A percentile compares a stretch with the other conserved stretches of the same genome.
Evolutionary conservation across 2,329 filamentous ascomycete species (phyloP).

Genomic region (Colletotrichum ledebouriae): DNA sequence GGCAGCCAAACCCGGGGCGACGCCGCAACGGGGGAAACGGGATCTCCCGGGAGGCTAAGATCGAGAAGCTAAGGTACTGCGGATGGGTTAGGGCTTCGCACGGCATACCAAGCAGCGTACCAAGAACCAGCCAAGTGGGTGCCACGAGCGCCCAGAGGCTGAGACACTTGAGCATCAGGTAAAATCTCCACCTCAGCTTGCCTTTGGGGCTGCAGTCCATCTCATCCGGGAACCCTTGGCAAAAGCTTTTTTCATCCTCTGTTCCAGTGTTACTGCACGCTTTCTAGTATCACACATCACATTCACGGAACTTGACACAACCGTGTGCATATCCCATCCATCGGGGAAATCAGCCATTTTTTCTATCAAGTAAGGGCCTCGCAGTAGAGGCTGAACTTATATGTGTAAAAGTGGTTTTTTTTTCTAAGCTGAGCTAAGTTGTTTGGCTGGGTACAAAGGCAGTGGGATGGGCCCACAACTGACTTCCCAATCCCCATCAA

Average conservation of each 20-base stretch:
- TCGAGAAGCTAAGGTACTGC: neutral
- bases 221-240: constrained; percentile 34
- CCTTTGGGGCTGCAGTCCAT: constrained; percentile 1
- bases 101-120: neutral
- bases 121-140: constrained; percentile 21
- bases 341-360: neutral
- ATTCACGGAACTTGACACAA: neutral
- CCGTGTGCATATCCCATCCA: constrained; percentile 8
- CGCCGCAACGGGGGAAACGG: neutral
- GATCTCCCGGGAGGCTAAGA: constrained; percentile 3
- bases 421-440: too few relatives aligned
- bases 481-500: too few relatives aligned
- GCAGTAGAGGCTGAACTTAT: too few relatives aligned
- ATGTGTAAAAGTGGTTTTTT: too few relatives aligned
- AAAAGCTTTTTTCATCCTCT: constrained; percentile 39
- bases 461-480: too few relatives aligned
- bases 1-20: constrained; percentile 29
- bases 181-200: neutral
- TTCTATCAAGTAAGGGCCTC: neutral
- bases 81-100: neutral
- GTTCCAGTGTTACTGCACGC: neutral
- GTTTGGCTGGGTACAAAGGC: too few relatives aligned
- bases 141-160: constrained; percentile 15
- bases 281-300: neutral
- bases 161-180: constrained; percentile 16